Evolutionary conservation across 2,329 filamentous ascomycete species (phyloP), one percentile per base, ranked within the genome.

Genomic region (Fusarium goolgardi): DNA sequence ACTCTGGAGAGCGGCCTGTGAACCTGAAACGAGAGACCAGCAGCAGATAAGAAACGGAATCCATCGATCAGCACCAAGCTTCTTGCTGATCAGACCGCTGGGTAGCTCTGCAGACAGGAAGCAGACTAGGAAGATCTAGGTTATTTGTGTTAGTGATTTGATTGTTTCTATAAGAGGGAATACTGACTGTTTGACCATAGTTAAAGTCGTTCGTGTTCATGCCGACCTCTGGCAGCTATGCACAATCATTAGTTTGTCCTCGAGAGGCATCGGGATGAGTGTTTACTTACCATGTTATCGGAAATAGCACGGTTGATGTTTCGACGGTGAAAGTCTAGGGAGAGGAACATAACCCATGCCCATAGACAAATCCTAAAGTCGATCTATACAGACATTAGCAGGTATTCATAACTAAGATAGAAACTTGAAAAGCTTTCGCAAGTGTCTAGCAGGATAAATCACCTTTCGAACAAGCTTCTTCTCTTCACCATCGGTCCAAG

Each of bases 41-140:
- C 69, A 68, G 25, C 78, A 75, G 52, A 83, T 80, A 46, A 81
- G 77, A 27, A 78, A 76, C 0, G 80, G 81, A 10, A 83, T 82
- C 81, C 80, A 82, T 50, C 73, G 63, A 65, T 85, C 82, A 0
- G 83, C 82, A 12, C 84, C 83, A 10, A 85, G 70, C 53, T 82
- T 83, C 74, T 85, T 85, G 56, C 81, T 84, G 51, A 85, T 76
- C 5, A 86, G 73, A 18, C 82, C 82, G 47, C 82, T 83, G 5
- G 83, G 83, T 0, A 85, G 73, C 44, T 85, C 83, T 6, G 83
- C 82, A 1, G 79, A 77, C 3, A 85, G 75, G 56, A 85, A 85
- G 0, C 77, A 76, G 0, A 81, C 74, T 1, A 80, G 74, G 55
- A 83, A 83, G 47, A 83, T 82, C 71, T 80, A 70, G 27, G 15